phyloP scores from a whole-genome alignment of 2,329 filamentous ascomycete genomes.

The Pseudogymnoascus sp. region DNA sequence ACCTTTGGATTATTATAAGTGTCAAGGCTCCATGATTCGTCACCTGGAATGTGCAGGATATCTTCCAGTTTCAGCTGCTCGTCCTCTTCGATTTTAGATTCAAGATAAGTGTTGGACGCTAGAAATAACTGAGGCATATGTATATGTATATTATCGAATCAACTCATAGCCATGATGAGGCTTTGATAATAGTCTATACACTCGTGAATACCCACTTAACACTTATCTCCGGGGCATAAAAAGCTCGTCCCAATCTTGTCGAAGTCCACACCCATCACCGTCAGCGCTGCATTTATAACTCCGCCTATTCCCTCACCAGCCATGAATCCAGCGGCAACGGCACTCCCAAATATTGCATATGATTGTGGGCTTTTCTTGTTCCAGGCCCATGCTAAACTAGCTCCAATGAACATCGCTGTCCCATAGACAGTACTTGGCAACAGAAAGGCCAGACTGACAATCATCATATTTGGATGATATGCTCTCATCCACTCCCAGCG shows the following conservation, averaged over 20 bases:
- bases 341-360: constrained; percentile 18
- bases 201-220: not conserved
- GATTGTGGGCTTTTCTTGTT: constrained; percentile 14
- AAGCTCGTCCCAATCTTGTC: constrained; percentile 6
- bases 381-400: constrained; percentile 17
- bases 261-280: constrained; percentile 1
- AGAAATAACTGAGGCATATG: not conserved
- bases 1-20: no score
- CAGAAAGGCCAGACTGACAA: constrained; percentile 18
- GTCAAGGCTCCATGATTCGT: not conserved
- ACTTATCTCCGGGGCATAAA: not conserved
- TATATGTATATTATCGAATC: not conserved
- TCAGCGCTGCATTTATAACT: constrained; percentile 19
- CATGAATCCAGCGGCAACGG: constrained; percentile 19
- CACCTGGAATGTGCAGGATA: not conserved
- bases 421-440: constrained; percentile 19
- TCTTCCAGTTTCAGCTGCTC: not conserved
- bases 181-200: not conserved
- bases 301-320: constrained; percentile 20
- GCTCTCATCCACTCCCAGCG: not conserved
- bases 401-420: constrained; percentile 20
- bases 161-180: not conserved
- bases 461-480: constrained; percentile 17
- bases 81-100: not conserved
- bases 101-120: not conserved